phyloP scores from a whole-genome alignment of 106 monocot species.

The Dactylorhiza incarnata region DNA sequence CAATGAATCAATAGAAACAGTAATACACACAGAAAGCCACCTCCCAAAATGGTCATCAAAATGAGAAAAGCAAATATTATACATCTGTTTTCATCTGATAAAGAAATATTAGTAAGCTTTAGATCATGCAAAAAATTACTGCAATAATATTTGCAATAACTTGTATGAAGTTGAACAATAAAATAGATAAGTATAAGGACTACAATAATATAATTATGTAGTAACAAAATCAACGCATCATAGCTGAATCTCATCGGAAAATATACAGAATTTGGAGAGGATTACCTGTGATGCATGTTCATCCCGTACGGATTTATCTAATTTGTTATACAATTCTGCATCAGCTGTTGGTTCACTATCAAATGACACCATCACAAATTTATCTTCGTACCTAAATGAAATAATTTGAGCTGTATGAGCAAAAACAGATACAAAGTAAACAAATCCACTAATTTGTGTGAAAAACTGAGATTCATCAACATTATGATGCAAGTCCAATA shows the following conservation, averaged over 20 bases:
- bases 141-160: neutral
- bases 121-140: neutral
- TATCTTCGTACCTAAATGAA: slow-evolving; percentile 60
- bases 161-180: neutral
- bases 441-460: neutral
- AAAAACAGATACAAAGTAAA: neutral
- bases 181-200: neutral
- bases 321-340: slow-evolving; percentile 60
- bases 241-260: neutral
- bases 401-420: neutral
- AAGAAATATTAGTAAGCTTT: neutral
- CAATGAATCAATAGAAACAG: neutral
- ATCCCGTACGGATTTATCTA: slow-evolving; percentile 59
- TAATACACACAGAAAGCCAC: neutral
- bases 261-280: neutral
- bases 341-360: slow-evolving; percentile 87
- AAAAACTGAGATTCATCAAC: neutral
- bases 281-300: slow-evolving; percentile 63
- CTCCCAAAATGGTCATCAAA: neutral
- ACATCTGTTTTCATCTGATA: neutral
- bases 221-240: neutral
- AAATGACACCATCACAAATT: slow-evolving; percentile 71
- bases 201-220: neutral
- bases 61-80: neutral
- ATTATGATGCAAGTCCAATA: neutral